Percentiles rank a stretch among this genome's conserved stretches.
Conservation (phyloP, 1,139 yeast species). For the Lodderomyces parapsilosis region DNA sequence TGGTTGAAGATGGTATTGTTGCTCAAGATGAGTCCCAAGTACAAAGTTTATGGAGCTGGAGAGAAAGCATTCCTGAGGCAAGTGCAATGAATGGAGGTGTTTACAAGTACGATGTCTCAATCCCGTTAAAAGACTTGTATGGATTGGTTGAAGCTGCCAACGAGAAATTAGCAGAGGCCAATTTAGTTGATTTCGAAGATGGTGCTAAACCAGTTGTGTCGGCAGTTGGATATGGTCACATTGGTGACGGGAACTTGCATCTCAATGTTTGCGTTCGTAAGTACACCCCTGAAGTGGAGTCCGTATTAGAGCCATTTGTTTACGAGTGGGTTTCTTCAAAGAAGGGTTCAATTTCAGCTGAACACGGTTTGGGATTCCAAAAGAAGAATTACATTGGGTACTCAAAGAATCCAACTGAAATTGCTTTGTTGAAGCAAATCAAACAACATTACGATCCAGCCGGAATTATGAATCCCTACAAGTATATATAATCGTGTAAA, state of each 20-base stretch:
- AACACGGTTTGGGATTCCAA: slow-evolving; percentile 96
- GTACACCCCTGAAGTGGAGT: slow-evolving; percentile 74
- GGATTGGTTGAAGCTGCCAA: slow-evolving; percentile 75
- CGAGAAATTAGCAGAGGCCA: slow-evolving; percentile 53
- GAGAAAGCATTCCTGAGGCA: slow-evolving; percentile 92
- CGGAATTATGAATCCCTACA: slow-evolving; percentile 89
- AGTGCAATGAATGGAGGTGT: slow-evolving; percentile 87
- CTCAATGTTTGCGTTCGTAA: slow-evolving; percentile 87
- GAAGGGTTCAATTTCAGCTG: slow-evolving; percentile 91
- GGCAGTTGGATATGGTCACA: slow-evolving; percentile 93
- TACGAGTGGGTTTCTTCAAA: slow-evolving; percentile 80
- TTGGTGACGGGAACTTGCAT: slow-evolving; percentile 95
- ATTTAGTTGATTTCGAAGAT: slow-evolving; percentile 65
- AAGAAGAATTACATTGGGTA: slow-evolving; percentile 86
- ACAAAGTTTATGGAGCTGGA: slow-evolving; percentile 86
- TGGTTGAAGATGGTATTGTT: slow-evolving; percentile 87
- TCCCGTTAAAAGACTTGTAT: slow-evolving; percentile 78
- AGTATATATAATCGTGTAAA: slow-evolving; percentile 69
- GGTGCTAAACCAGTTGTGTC: slow-evolving; percentile 72
- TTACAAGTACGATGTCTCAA: slow-evolving; percentile 91
- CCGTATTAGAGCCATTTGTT: slow-evolving; percentile 83
- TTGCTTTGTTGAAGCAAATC: slow-evolving; percentile 69
- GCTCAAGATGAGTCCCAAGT: slow-evolving; percentile 94
- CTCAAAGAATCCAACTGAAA: slow-evolving; percentile 70
- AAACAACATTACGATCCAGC: slow-evolving; percentile 87